Percentiles rank a stretch among this genome's conserved stretches.
phyloP scores from a whole-genome alignment of 139 green algal genomes.

The Closterium sp. region DNA sequence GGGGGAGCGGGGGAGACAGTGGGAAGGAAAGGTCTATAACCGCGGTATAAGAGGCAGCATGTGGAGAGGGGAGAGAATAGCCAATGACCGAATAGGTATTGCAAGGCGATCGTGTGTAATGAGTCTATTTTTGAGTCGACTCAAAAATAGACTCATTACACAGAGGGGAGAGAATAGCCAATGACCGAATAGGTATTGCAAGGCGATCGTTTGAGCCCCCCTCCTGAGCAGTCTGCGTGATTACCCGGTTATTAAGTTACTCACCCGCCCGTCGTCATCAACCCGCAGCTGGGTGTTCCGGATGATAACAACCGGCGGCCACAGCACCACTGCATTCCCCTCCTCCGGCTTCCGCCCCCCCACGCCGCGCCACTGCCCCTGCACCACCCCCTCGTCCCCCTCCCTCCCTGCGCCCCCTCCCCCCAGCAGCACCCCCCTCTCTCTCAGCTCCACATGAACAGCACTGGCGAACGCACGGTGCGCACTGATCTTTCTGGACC shows the following conservation, averaged over 20 bases:
- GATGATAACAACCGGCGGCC: not conserved
- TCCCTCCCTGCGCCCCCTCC: not conserved
- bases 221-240: too few species aligned
- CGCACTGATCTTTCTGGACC: not conserved
- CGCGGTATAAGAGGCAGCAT: not conserved
- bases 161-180: too few species aligned
- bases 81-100: not conserved
- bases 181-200: too few species aligned
- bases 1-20: not conserved
- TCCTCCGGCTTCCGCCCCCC: not conserved
- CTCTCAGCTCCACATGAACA: not conserved
- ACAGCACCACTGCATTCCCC: not conserved
- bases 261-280: too few species aligned
- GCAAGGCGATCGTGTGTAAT: not conserved
- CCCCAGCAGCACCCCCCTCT: not conserved
- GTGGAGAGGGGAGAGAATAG: not conserved
- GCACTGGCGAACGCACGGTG: not conserved
- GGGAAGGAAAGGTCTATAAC: too few species aligned
- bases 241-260: too few species aligned
- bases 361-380: not conserved
- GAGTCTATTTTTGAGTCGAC: too few species aligned
- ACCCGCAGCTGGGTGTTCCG: not conserved
- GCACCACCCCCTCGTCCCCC: not conserved
- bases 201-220: too few species aligned
- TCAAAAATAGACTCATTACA: too few species aligned